phyloP scores from a whole-genome alignment of 192 early-diverging fungal species.

The Podila minutissima region DNA sequence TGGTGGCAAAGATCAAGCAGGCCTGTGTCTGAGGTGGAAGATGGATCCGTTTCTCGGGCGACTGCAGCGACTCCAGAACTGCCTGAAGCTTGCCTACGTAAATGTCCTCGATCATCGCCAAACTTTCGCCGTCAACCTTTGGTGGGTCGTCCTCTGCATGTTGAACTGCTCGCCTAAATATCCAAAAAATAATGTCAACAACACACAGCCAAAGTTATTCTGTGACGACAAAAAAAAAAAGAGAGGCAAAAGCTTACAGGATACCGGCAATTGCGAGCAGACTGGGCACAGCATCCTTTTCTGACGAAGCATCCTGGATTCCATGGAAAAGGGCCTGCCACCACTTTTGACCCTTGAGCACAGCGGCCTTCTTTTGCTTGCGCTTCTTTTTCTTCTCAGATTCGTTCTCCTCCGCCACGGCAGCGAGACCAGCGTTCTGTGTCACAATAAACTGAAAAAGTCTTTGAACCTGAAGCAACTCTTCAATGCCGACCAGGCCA shows the following conservation, averaged over 20 bases:
- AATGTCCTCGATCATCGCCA: conserved; percentile 35
- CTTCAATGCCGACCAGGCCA: conserved; percentile 14
- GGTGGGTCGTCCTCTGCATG: conserved; percentile 40
- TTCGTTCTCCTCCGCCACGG: conserved; percentile 17
- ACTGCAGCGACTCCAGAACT: background rate
- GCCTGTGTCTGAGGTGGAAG: conserved; percentile 18
- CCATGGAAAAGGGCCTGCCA: conserved; percentile 31
- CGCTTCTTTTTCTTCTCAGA: conserved; percentile 26
- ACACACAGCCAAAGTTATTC: background rate
- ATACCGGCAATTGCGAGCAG: conserved; percentile 33
- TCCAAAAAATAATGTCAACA: background rate
- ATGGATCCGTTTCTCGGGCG: background rate
- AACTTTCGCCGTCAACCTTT: conserved; percentile 32
- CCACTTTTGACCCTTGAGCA: conserved; percentile 20
- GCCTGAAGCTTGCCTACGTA: conserved; percentile 15
- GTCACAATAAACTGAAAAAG: conserved; percentile 46
- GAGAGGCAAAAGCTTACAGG: conserved; percentile 20
- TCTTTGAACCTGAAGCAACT: conserved; percentile 38
- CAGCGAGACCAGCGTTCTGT: conserved; percentile 21
- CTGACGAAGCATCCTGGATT: conserved; percentile 16
- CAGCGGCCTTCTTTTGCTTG: conserved; percentile 22
- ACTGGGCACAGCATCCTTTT: conserved; percentile 3
- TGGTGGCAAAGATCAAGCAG: conserved; percentile 37
- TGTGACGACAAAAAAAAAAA: background rate
- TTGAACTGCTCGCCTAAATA: conserved; percentile 34